Percentiles rank a stretch among this genome's conserved stretches.
phyloP scores from a whole-genome alignment of 768 basidiomycete genomes.

The Boletus bicolor region DNA sequence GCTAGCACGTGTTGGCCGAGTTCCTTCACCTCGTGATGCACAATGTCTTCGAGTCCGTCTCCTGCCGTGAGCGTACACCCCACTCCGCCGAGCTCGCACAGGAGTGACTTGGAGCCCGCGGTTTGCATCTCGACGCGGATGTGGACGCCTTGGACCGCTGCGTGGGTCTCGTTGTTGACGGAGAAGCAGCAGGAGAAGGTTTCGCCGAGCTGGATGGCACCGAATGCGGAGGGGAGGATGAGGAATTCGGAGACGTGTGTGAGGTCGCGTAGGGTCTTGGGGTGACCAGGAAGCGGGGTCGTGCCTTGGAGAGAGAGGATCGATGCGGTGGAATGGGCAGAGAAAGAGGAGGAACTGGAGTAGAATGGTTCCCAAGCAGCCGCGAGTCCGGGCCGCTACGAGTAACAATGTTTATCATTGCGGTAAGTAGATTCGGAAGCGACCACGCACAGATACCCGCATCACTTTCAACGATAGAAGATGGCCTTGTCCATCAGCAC shows the following conservation, averaged over 20 bases:
- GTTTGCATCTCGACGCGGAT: constrained; percentile 88
- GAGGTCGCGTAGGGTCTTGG: constrained; percentile 81
- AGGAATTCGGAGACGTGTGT: constrained; percentile 76
- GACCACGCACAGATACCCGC: constrained; percentile 73
- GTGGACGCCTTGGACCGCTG: constrained; percentile 58
- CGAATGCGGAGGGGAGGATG: constrained; percentile 79
- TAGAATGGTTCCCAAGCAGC: constrained; percentile 86
- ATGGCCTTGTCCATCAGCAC: constrained; percentile 57
- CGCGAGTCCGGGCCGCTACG: constrained; percentile 69
- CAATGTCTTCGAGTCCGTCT: constrained; percentile 62
- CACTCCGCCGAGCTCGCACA: constrained; percentile 62
- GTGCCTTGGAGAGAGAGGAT: constrained; percentile 74
- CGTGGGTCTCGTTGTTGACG: constrained; percentile 73
- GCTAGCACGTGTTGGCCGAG: constrained; percentile 87
- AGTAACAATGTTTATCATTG: neutral
- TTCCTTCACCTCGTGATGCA: constrained; percentile 91
- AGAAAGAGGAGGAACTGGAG: constrained; percentile 77
- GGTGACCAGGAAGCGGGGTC: constrained; percentile 66
- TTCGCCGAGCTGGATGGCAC: constrained; percentile 85
- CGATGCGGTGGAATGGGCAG: constrained; percentile 75
- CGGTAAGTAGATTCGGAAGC: neutral
- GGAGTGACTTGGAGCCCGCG: constrained; percentile 55
- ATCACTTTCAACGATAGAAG: constrained; percentile 81
- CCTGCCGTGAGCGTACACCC: constrained; percentile 48
- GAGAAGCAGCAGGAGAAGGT: constrained; percentile 81